phyloP scores from a whole-genome alignment of 2,329 filamentous ascomycete species.

The Diaporthe batatas region DNA sequence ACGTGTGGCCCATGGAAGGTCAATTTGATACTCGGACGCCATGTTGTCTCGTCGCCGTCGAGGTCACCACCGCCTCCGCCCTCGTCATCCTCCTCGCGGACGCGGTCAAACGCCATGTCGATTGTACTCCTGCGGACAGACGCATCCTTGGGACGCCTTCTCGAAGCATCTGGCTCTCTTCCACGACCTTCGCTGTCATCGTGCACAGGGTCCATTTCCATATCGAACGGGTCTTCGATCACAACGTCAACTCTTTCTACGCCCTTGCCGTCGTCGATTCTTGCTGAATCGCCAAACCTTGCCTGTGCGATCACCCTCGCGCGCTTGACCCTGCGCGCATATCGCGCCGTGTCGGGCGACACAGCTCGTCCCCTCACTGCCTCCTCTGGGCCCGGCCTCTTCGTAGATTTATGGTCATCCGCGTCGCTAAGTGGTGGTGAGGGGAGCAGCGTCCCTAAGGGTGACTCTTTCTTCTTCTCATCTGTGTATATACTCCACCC shows the following conservation, averaged over 20 bases:
- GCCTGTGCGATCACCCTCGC: slow-evolving; percentile 73
- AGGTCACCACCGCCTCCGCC: slow-evolving; percentile 46
- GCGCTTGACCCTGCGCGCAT: slow-evolving; percentile 64
- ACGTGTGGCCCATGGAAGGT: slow-evolving; percentile 83
- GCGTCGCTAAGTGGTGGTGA: slow-evolving; percentile 60
- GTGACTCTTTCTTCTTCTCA: slow-evolving; percentile 66
- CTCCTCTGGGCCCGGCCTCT: slow-evolving; percentile 28
- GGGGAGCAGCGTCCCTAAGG: slow-evolving; percentile 66
- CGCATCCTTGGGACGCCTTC: background rate
- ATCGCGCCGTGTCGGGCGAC: slow-evolving; percentile 48
- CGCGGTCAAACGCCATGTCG: slow-evolving; percentile 52
- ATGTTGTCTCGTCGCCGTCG: slow-evolving; percentile 52
- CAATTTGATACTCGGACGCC: slow-evolving; percentile 73
- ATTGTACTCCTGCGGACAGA: slow-evolving; percentile 52
- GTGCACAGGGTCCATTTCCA: slow-evolving; percentile 40
- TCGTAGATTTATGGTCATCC: slow-evolving; percentile 45
- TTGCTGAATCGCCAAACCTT: slow-evolving; percentile 76
- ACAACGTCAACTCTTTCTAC: slow-evolving; percentile 73
- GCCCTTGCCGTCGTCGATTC: slow-evolving; percentile 69
- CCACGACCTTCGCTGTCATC: slow-evolving; percentile 41
- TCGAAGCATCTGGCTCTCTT: slow-evolving; percentile 41
- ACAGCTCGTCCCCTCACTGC: slow-evolving; percentile 42
- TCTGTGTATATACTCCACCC: slow-evolving; percentile 86
- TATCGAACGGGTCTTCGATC: slow-evolving; percentile 69
- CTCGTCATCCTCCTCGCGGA: slow-evolving; percentile 46